Evolutionary conservation across 139 green algal species (phyloP).

Genomic region (Micractinium sp.): DNA sequence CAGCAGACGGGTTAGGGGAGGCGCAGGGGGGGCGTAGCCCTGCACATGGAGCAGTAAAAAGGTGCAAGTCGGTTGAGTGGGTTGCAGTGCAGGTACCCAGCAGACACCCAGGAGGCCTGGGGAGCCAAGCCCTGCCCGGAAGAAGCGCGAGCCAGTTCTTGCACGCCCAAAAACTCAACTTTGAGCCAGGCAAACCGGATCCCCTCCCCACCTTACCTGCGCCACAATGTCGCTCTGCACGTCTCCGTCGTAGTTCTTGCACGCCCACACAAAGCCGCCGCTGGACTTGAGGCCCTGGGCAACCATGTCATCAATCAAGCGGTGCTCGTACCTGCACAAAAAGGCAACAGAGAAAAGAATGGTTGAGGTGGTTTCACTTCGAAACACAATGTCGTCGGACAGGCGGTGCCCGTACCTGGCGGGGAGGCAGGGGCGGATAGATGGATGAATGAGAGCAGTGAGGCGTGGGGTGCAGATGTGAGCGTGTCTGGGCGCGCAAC

Average conservation of each 20-base stretch:
- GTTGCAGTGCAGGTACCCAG: no score
- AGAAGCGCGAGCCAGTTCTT: no score
- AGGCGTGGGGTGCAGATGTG: not conserved
- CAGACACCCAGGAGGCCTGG: no score
- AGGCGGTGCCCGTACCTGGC: slow-evolving; percentile 91
- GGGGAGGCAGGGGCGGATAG: no score
- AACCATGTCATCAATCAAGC: slow-evolving; percentile 99
- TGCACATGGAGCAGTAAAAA: no score
- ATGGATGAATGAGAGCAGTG: no score
- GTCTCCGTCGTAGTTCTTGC: slow-evolving; percentile 98
- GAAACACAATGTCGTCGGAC: slow-evolving; percentile 96
- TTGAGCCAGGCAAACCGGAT: no score
- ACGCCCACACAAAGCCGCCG: slow-evolving; percentile 97
- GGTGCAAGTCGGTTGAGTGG: no score
- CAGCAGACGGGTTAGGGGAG: no score
- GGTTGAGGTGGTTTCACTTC: not conserved
- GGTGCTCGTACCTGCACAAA: slow-evolving; percentile 84
- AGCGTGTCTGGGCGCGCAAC: not conserved
- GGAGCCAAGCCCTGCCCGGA: no score
- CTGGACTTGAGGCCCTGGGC: slow-evolving; percentile 91
- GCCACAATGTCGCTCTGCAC: slow-evolving; percentile 91
- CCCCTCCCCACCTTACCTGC: slow-evolving; percentile 34
- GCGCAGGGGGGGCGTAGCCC: no score
- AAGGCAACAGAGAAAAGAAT: not conserved
- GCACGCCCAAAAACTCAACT: no score